Evolutionary conservation across 2,329 filamentous ascomycete species (phyloP).

Genomic region (Zopfia rhizophila): DNA sequence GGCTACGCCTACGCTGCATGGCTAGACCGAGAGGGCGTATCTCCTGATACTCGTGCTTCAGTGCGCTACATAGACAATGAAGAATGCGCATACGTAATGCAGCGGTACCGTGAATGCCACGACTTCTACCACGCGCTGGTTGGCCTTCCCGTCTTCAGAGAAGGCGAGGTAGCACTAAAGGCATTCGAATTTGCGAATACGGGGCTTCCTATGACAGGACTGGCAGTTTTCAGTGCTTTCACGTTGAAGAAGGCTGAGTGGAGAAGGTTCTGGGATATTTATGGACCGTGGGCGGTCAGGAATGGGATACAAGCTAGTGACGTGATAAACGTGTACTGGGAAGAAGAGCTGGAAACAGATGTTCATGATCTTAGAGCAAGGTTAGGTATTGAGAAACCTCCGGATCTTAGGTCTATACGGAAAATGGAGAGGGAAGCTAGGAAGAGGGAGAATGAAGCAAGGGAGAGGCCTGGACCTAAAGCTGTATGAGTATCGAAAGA

Average conservation of each 20-base stretch:
- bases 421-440: constrained; percentile 75
- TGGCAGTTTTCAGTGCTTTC: constrained; percentile 79
- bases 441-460: constrained; percentile 69
- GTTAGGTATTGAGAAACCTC: constrained; percentile 86
- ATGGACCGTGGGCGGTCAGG: constrained; percentile 88
- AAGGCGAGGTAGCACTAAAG: constrained; percentile 97
- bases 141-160: constrained; percentile 87
- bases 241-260: constrained; percentile 72
- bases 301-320: constrained; percentile 83
- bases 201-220: constrained; percentile 90
- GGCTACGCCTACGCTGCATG: constrained; percentile 86
- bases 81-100: constrained; percentile 98
- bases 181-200: constrained; percentile 98
- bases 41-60: constrained; percentile 82
- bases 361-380: constrained; percentile 78
- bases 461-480: too few relatives aligned
- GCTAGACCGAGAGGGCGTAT: constrained; percentile 94
- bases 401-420: constrained; percentile 83
- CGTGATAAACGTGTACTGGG: constrained; percentile 97
- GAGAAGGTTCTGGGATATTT: constrained; percentile 75
- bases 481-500: too few relatives aligned
- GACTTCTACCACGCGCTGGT: constrained; percentile 98
- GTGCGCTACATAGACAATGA: constrained; percentile 94
- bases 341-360: constrained; percentile 86
- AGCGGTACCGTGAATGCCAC: constrained; percentile 95